Percentiles rank a stretch among this genome's conserved stretches.
These are phyloP conservation scores for Aquilaria agallochum DNA, from an alignment of 441 rosid genomes.

Conservation along the genomic window DNA sequence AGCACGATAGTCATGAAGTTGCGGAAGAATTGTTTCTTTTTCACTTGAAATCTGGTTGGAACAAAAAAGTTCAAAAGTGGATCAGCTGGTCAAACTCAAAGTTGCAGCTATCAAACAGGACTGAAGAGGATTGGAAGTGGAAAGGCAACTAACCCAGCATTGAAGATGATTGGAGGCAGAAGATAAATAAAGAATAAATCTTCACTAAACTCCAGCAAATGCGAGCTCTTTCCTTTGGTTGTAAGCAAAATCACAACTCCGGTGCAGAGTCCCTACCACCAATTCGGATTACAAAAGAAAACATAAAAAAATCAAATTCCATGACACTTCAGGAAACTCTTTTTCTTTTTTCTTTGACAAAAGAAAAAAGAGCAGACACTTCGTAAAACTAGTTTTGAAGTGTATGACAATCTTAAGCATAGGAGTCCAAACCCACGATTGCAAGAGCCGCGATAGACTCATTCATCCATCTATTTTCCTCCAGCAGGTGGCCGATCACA, in stretches of 20 bases:
- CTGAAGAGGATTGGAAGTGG: background rate
- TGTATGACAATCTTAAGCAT: no score
- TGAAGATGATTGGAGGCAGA: slow-evolving; percentile 94
- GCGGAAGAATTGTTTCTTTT: slow-evolving; percentile 95
- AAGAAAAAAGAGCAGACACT: background rate
- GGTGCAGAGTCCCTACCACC: slow-evolving; percentile 72
- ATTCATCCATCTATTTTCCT: slow-evolving; percentile 83
- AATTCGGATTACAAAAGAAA: background rate
- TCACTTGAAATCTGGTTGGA: slow-evolving; percentile 77
- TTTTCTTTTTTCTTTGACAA: no score
- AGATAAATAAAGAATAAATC: slow-evolving; percentile 93
- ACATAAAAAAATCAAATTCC: no score
- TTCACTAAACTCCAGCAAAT: slow-evolving; percentile 81
- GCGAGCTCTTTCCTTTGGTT: slow-evolving; percentile 76
- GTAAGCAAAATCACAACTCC: slow-evolving; percentile 75
- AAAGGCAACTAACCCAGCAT: slow-evolving; percentile 66
- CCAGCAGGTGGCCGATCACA: slow-evolving; percentile 78
- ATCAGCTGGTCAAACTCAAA: background rate
- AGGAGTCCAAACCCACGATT: slow-evolving; percentile 41
- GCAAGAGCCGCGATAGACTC: slow-evolving; percentile 91
- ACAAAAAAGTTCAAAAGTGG: slow-evolving; percentile 7
- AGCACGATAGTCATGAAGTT: slow-evolving; percentile 88
- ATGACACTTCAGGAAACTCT: no score
- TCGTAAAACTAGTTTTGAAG: no score
- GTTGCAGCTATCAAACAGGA: background rate